phyloP scores from a whole-genome alignment of 208 protist genomes.

The Balamuthia mandrillaris region DNA sequence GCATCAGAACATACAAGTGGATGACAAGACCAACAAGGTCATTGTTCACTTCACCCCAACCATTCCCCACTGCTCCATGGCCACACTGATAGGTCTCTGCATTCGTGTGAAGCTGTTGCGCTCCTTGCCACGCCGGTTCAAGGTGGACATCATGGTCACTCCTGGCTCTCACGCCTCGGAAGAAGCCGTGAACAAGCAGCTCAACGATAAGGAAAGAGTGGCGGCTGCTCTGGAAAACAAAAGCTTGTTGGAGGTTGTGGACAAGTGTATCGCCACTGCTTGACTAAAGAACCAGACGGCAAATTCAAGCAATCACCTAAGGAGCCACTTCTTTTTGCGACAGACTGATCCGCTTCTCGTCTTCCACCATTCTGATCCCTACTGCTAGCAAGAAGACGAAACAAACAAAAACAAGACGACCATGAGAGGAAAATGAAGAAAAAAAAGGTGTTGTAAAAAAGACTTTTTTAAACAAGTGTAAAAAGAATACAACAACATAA shows the following conservation, averaged over 20 bases:
- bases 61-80: conserved; percentile 96
- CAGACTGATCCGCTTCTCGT: too few species aligned
- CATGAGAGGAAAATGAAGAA: too few species aligned
- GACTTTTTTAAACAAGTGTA: too few species aligned
- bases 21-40: conserved; percentile 75
- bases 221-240: conserved; percentile 94
- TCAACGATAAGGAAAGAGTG: conserved; percentile 98
- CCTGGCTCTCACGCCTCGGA: conserved; percentile 89
- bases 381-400: too few species aligned
- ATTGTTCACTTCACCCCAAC: conserved; percentile 95
- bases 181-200: conserved; percentile 96
- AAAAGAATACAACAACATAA: too few species aligned
- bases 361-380: too few species aligned
- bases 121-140: conserved; percentile 87
- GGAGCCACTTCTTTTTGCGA: too few species aligned
- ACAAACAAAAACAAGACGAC: too few species aligned
- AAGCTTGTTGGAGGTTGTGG: conserved; percentile 76
- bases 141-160: conserved; percentile 84
- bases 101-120: conserved; percentile 93
- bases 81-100: conserved; percentile 95
- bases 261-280: conserved; percentile 46
- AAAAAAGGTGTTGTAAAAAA: too few species aligned
- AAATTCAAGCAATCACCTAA: too few species aligned
- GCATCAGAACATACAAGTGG: conserved; percentile 82
- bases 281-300: too few species aligned